Evolutionary conservation across 2,329 filamentous ascomycete genomes (phyloP), one percentile per base, ranked within the genome.

Genomic region (Trichoderma guizhouense): DNA sequence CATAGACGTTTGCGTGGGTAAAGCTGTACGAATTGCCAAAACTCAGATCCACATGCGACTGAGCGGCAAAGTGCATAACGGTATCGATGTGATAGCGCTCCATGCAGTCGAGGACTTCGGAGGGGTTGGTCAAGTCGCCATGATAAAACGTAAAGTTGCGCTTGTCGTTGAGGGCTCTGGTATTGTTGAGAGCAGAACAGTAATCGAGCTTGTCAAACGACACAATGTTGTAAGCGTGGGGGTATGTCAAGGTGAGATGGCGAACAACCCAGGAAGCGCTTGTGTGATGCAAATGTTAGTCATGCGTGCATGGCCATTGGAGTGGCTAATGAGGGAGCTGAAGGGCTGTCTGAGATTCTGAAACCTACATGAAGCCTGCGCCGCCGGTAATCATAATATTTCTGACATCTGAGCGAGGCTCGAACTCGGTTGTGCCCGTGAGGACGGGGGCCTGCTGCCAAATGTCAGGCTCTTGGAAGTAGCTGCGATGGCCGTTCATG

Each of bases 171-270:
- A 95, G 86, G 65, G 88, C 85, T 58, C 90, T 86, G 4, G 92
- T 93, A 81, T 95, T 96, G 84, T 94, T 93, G 76, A 94, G 84
- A 8, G 92, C 92, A 8, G 93, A 88, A 82, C 92, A 94, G 82
- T 94, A 94, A 80, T 95, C 93, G 72, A 95, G 86, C 82, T 95
- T 95, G 83, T 96, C 93, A 77, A 95, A 94, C 39, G 91, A 95
- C 65, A 95, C 86, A 74, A 95, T 88, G 78, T 92, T 93, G 85
- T 96, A 96, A 74, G 88, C 86, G 53, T 90, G 79, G 3, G 91
- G 88, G 78, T 95, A 95, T 39, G 90, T 93, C 72, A 93, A 82
- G 12, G 89, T 89, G 67, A 96, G 85, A 81, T 95, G 93, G 73
- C 93, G 90, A 74, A 93, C 91, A 47, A 95, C 87, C 93, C 93